phyloP scores from a whole-genome alignment of 2,329 filamentous ascomycete genomes.

The Pseudogymnoascus sp. region DNA sequence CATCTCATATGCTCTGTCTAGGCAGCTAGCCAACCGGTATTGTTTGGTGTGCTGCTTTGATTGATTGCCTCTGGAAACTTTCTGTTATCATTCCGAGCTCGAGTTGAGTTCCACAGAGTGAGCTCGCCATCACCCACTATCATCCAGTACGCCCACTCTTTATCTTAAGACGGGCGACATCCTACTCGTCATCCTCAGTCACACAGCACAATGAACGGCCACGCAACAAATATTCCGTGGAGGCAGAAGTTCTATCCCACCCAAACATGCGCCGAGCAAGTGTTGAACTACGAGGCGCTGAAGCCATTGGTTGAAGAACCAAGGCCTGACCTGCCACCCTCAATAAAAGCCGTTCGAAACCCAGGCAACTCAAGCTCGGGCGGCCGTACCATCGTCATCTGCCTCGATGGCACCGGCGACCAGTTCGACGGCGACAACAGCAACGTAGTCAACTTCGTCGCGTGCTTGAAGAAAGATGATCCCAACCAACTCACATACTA shows the following conservation, averaged over 20 bases:
- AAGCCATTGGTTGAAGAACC: constrained; percentile 10
- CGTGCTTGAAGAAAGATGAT: constrained; percentile 37
- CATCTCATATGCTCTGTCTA: not conserved
- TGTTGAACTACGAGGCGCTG: constrained; percentile 8
- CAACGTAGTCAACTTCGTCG: constrained; percentile 38
- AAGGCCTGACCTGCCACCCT: constrained; percentile 10
- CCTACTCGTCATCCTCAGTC: not conserved
- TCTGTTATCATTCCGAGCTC: not conserved
- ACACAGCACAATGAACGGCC: constrained; percentile 10
- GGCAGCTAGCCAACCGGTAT: not conserved
- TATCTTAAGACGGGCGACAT: not conserved
- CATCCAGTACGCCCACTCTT: not conserved
- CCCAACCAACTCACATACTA: constrained; percentile 35
- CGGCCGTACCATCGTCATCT: constrained; percentile 30
- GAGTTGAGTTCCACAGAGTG: not conserved
- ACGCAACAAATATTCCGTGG: constrained; percentile 10
- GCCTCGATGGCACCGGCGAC: constrained; percentile 39
- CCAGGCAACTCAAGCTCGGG: constrained; percentile 6
- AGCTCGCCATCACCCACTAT: not conserved
- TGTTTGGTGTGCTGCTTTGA: not conserved
- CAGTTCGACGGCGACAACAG: constrained; percentile 37
- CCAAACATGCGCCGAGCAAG: constrained; percentile 14
- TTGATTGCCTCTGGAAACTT: not conserved
- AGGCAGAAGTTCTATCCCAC: constrained; percentile 16
- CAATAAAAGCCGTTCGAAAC: constrained; percentile 17